phyloP scores from a whole-genome alignment of 495 filamentous ascomycete species.

The Ascodesmis nigricans region DNA sequence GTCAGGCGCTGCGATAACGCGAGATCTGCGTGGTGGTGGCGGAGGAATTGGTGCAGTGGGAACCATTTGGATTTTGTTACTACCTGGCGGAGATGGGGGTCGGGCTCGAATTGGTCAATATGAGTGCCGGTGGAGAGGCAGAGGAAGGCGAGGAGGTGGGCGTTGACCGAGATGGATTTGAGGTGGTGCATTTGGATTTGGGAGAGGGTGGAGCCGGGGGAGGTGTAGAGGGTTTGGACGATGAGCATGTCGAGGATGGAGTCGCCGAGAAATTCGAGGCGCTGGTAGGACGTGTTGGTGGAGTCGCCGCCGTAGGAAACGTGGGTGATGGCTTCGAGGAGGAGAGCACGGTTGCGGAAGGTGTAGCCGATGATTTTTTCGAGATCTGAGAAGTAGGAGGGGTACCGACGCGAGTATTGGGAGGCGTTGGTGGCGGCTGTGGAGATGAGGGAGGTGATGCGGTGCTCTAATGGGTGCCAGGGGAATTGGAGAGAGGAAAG shows the following conservation, averaged over 20 bases:
- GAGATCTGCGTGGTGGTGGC: constrained; percentile 30
- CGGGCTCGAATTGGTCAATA: constrained; percentile 10
- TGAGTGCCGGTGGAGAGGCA: constrained; percentile 30
- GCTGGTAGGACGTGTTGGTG: constrained; percentile 47
- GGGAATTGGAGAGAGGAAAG: constrained; percentile 44
- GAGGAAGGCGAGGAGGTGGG: constrained; percentile 67
- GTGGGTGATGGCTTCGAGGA: constrained; percentile 77
- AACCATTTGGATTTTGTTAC: constrained; percentile 7
- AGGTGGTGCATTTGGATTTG: constrained; percentile 51
- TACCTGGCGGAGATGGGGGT: constrained; percentile 1
- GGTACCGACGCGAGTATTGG: neutral
- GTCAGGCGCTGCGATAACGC: constrained; percentile 25
- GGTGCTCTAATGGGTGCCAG: constrained; percentile 28
- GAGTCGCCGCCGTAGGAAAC: constrained; percentile 37
- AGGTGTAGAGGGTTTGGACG: constrained; percentile 30
- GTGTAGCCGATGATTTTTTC: constrained; percentile 43
- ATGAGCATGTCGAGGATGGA: constrained; percentile 65
- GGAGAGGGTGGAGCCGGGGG: constrained; percentile 27
- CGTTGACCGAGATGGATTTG: constrained; percentile 60
- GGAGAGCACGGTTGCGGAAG: constrained; percentile 45
- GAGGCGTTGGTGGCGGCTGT: constrained; percentile 12
- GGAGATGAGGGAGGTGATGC: constrained; percentile 21
- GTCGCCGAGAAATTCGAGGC: constrained; percentile 82
- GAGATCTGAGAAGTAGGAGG: constrained; percentile 21
- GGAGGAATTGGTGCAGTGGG: constrained; percentile 49